Evolutionary conservation across 345 rosid species (phyloP), one percentile per base, ranked within the genome.

Genomic region (Luvunga scandens): DNA sequence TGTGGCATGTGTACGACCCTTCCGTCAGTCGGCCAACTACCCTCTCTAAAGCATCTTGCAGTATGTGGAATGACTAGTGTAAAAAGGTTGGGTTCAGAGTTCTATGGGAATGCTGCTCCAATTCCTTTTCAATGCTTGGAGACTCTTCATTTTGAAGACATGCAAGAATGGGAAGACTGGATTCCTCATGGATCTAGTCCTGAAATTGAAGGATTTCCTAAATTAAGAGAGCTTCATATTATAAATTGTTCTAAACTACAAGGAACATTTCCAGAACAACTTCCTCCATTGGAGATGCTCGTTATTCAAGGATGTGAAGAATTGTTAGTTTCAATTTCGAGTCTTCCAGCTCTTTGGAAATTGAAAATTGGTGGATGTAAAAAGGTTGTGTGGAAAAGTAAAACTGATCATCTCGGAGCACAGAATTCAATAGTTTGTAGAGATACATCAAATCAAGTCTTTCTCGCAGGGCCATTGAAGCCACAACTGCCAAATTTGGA

Each of bases 81-180:
- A 7, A 36, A 0, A 9, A 36, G 39, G 0, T 36, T 36, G 2
- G 39, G 2, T 7, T 1, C 39, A 7, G 39, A 7, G 39, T 36
- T 36, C 39, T 7, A 36, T 7, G 39, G 39, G 9, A 1, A 36
- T 1, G 39, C 0, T 7, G 0, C 39, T 36, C 2, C 39, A 36
- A 36, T 36, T 36, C 39, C 39, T 7, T 36, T 36, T 36, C 39
- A 7, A 36, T 36, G 39, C 39, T 36, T 36, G 39, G 39, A 36
- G 39, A 36, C 48, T 24, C 50, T 74, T 33, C 5, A 3, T 59
- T 84, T 86, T 75, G 30, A 70, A n/a, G 33, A 14, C 18, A 61
- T 84, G 84, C 42, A 8, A 16, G 76, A 75, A 78, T 84, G 86
- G 89, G 77, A 78, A 48, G 77, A 60, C 24, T 84, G 89, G 86